phyloP scores from a whole-genome alignment of 257 asterid genomes.

The Anisodus tanguticus region DNA sequence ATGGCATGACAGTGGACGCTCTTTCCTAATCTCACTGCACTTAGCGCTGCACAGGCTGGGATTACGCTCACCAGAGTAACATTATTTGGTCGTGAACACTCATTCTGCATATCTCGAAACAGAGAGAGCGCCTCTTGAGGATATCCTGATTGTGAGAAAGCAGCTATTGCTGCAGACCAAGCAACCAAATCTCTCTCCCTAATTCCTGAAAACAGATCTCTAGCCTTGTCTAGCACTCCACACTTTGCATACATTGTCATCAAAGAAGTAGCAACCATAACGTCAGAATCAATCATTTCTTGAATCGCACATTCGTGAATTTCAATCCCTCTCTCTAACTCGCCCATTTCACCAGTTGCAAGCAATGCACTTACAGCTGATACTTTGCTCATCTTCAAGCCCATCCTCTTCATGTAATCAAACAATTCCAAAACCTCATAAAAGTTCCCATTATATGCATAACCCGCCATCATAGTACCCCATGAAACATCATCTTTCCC shows the following conservation, averaged over 20 bases:
- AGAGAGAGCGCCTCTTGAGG: constrained; percentile 44
- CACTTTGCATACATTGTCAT: constrained; percentile 51
- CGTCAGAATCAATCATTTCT: constrained; percentile 41
- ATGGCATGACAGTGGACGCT: constrained; percentile 49
- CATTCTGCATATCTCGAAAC: constrained; percentile 49
- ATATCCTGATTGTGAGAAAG: constrained; percentile 53
- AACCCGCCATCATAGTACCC: constrained; percentile 58
- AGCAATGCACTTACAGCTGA: constrained; percentile 45
- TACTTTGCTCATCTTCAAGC: constrained; percentile 39
- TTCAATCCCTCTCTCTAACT: constrained; percentile 42
- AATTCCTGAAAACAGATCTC: constrained; percentile 38
- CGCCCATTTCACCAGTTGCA: constrained; percentile 45
- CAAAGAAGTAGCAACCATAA: constrained; percentile 42
- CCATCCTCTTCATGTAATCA: constrained; percentile 33
- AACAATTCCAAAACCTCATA: constrained; percentile 42
- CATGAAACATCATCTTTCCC: constrained; percentile 48
- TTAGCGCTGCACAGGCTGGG: constrained; percentile 48
- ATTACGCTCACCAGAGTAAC: constrained; percentile 48
- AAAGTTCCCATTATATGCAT: constrained; percentile 46
- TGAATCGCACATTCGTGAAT: constrained; percentile 39
- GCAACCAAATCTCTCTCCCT: constrained; percentile 46
- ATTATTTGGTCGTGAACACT: constrained; percentile 37
- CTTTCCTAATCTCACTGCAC: constrained; percentile 41
- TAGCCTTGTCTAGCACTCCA: constrained; percentile 46
- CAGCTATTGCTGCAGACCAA: constrained; percentile 52